A percentile compares a stretch with the other conserved stretches of the same genome.
These are phyloP conservation scores for Euphorbia corollata DNA, from an alignment of 441 rosid species.

Conservation along the genomic window DNA sequence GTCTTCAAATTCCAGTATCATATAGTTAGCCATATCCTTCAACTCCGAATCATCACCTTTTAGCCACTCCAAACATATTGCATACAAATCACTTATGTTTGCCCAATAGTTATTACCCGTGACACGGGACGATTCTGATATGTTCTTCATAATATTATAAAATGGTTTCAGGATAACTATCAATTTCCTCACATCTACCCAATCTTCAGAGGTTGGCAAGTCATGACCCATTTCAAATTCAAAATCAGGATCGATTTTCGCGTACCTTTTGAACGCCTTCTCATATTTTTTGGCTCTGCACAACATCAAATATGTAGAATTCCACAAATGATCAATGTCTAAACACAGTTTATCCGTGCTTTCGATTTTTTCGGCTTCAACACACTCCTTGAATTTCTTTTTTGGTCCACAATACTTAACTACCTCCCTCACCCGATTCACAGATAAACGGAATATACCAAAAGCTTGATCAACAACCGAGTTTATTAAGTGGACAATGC, in stretches of 20 bases:
- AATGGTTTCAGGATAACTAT: neutral
- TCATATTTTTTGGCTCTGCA: neutral
- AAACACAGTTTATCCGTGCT: neutral
- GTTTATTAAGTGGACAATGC: neutral
- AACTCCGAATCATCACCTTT: neutral
- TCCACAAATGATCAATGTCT: constrained; percentile 14
- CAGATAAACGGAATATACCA: neutral
- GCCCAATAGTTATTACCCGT: neutral
- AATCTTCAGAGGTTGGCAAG: neutral
- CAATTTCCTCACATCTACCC: neutral
- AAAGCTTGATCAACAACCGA: neutral
- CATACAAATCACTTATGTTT: neutral
- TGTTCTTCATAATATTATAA: neutral
- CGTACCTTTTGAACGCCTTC: constrained; percentile 4
- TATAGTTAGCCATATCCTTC: neutral
- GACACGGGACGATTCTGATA: neutral
- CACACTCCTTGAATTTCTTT: constrained; percentile 11
- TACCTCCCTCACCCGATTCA: neutral
- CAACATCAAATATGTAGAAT: constrained; percentile 14
- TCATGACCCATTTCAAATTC: neutral
- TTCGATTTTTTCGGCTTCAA: neutral
- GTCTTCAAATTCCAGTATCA: neutral
- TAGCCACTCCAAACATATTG: neutral
- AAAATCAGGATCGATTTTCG: neutral
- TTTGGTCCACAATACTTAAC: neutral